Conservation (phyloP, 148 eudicot genomes). For the Fallopia convolvulus region DNA sequence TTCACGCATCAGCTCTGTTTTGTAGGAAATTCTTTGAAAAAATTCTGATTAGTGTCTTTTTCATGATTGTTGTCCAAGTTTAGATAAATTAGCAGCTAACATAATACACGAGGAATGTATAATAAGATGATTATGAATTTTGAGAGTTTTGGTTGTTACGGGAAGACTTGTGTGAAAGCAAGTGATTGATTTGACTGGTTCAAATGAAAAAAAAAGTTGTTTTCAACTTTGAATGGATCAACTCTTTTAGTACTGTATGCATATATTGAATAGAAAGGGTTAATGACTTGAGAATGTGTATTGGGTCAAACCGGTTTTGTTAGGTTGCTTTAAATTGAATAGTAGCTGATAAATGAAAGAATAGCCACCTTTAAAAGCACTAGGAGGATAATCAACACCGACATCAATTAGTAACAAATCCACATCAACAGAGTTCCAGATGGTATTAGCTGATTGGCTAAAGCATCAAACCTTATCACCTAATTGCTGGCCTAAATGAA, state of each 20-base stretch:
- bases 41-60: too few relatives aligned
- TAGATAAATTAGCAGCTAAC: background rate
- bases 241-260: too few relatives aligned
- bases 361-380: background rate
- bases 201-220: background rate
- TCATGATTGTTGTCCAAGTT: too few relatives aligned
- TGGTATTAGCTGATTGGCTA: background rate
- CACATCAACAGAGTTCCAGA: background rate
- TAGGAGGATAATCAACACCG: background rate
- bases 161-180: background rate
- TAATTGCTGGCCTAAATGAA: background rate
- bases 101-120: background rate
- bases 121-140: background rate
- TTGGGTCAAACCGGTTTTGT: too few relatives aligned
- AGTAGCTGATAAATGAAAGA: background rate
- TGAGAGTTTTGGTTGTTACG: background rate
- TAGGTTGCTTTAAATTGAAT: too few relatives aligned
- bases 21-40: too few relatives aligned
- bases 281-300: too few relatives aligned
- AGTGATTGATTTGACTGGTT: background rate
- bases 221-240: background rate
- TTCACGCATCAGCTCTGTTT: background rate
- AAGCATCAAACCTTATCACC: background rate
- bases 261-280: too few relatives aligned
- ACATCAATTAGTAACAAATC: background rate